Evolutionary conservation across 768 basidiomycete species (phyloP), one percentile per base, ranked within the genome.

Genomic region (Hemileccinum impolitum): DNA sequence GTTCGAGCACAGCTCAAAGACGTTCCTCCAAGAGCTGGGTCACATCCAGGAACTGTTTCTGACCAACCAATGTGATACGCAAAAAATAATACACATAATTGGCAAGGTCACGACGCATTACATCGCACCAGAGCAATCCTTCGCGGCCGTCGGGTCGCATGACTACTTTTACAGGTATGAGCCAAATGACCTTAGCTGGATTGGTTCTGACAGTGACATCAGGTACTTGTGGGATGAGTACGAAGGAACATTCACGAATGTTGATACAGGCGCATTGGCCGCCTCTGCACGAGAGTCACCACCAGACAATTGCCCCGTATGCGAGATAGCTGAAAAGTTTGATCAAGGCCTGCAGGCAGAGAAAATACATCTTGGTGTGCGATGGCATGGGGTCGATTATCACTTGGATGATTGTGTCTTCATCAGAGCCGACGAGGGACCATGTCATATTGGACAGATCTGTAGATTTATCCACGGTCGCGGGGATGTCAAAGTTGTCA

Each of bases 1-100:
- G 87, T 78, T 86, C 25, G 77, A 85, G 45, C 89, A 91, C 57
- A 78, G 81, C 0, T 77, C 79, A 0, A 75, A 78, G 47, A 85
- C 81, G 0, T 61, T 79, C n/a, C 61, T 89, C 23, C 69, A 74
- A 25, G 82, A 88, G 51, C 64, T 90, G 13, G 77, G 76, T 0
- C 68, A 85, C 48, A 70, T 78, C 0, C 81, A 81, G 47, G 87
- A 92, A 54, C 60, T 92, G 0, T 89, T 84, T 59, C 63, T 86
- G 5, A 75, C 75, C 25, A 65, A 81, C 2, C 59, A 75, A 1
- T 91, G 89, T 52, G 74, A 73, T 39, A 55, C 70, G 10, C 57
- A 77, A 14, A 51, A 65, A 4, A 50, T 81, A 25, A 52, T 61
- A 4, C 50, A 61, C 1, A 70, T 87, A 36, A 63, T 79, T 0